Conservation (phyloP, 2,329 filamentous ascomycete species). For the Pseudogymnoascus pannorum region DNA sequence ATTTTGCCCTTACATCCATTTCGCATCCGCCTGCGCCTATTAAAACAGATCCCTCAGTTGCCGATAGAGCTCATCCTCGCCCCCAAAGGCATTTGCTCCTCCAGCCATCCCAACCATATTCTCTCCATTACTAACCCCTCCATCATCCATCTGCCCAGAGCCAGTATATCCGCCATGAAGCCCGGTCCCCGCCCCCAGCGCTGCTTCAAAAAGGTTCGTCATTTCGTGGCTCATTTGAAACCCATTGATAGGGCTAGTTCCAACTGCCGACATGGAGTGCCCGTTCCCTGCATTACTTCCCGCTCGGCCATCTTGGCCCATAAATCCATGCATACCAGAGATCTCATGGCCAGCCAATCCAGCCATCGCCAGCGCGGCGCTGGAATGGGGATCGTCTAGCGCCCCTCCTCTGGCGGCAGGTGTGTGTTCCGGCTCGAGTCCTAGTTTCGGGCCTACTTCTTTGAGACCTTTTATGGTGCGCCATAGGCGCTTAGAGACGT, state of each 20-base stretch:
- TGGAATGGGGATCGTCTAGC: constrained; percentile 43
- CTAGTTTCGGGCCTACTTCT: constrained; percentile 63
- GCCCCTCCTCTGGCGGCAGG: neutral
- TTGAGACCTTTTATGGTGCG: constrained; percentile 63
- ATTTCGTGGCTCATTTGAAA: constrained; percentile 32
- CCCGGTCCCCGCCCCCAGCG: constrained; percentile 20
- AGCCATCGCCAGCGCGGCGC: constrained; percentile 48
- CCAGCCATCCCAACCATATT: constrained; percentile 18
- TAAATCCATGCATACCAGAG: constrained; percentile 15
- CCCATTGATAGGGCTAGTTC: constrained; percentile 25
- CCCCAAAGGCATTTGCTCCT: constrained; percentile 24
- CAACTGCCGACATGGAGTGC: constrained; percentile 13
- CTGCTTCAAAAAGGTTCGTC: constrained; percentile 30
- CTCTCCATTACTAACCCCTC: constrained; percentile 15
- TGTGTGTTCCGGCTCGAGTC: constrained; percentile 38
- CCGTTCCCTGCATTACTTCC: constrained; percentile 11
- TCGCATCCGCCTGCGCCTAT: neutral
- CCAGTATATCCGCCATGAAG: constrained; percentile 14
- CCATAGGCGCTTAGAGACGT: constrained; percentile 67
- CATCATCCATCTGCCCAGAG: constrained; percentile 16
- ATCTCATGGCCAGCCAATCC: constrained; percentile 39
- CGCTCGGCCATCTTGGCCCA: constrained; percentile 10
- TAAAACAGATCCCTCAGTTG: constrained; percentile 29
- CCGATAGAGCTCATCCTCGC: constrained; percentile 28
- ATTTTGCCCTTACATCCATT: neutral